Evolutionary conservation across 2,329 filamentous ascomycete genomes (phyloP).

Genomic region (Leptographium procerum): DNA sequence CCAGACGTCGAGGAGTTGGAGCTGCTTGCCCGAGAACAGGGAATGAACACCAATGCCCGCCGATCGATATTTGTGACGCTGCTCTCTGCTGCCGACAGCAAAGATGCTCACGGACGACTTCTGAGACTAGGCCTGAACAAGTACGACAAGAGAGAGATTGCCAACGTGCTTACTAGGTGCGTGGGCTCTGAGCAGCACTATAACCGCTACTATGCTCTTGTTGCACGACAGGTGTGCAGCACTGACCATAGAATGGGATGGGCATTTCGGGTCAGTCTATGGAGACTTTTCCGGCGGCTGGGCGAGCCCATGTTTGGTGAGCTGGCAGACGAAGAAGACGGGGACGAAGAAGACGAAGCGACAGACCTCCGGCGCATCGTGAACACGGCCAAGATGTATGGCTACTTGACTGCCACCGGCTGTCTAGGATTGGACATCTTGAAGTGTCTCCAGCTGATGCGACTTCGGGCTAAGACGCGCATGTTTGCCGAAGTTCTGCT

Average conservation of each 20-base stretch:
- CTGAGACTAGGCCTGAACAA: slow-evolving; percentile 76
- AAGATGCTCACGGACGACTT: slow-evolving; percentile 71
- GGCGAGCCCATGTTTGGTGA: slow-evolving; percentile 69
- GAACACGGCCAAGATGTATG: slow-evolving; percentile 44
- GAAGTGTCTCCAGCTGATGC: slow-evolving; percentile 67
- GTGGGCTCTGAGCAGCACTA: slow-evolving; percentile 72
- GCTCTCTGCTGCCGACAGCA: slow-evolving; percentile 72
- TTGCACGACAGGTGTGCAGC: slow-evolving; percentile 66
- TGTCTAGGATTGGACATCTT: slow-evolving; percentile 37
- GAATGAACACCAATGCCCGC: slow-evolving; percentile 78
- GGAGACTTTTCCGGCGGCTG: slow-evolving; percentile 73
- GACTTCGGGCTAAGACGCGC: slow-evolving; percentile 63
- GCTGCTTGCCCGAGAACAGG: slow-evolving; percentile 61
- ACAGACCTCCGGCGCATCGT: slow-evolving; percentile 39
- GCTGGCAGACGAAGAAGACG: slow-evolving; percentile 43
- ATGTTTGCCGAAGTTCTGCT: slow-evolving; percentile 74
- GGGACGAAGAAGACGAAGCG: slow-evolving; percentile 29
- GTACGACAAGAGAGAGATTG: slow-evolving; percentile 75
- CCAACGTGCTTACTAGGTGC: slow-evolving; percentile 79
- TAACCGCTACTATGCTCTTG: slow-evolving; percentile 86
- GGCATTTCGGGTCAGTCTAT: slow-evolving; percentile 77
- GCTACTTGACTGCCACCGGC: slow-evolving; percentile 35
- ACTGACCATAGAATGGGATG: slow-evolving; percentile 62
- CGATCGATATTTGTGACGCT: slow-evolving; percentile 89
- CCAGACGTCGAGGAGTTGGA: slow-evolving; percentile 51